These are phyloP conservation scores for Colletotrichum sp. DNA, from an alignment of 2,329 filamentous ascomycete species.

Conservation along the genomic window DNA sequence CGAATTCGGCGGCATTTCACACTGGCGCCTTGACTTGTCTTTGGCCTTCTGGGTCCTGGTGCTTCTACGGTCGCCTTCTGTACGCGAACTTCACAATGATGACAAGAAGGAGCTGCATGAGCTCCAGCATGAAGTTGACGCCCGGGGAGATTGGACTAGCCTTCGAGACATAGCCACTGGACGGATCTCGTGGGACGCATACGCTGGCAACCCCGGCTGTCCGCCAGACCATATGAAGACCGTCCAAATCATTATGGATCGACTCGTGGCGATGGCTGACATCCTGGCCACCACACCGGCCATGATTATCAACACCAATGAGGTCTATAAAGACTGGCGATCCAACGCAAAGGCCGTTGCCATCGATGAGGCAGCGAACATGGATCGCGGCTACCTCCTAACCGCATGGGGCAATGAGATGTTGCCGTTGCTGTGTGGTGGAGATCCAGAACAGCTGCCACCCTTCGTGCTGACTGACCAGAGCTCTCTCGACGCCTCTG, in stretches of 20 bases:
- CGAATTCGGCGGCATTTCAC: not conserved
- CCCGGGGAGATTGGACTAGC: not conserved
- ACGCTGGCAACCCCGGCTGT: rapidly evolving
- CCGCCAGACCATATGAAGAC: not conserved
- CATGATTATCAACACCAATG: not conserved
- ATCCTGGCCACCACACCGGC: conserved; percentile 20
- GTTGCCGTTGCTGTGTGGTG: conserved; percentile 24
- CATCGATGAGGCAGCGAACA: conserved; percentile 27
- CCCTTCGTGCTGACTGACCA: not conserved
- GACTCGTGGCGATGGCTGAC: conserved; percentile 20
- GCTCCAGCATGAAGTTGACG: not conserved
- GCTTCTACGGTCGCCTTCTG: not conserved
- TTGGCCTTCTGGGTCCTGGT: not conserved
- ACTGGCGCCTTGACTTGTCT: conserved; percentile 5
- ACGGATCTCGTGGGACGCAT: not conserved
- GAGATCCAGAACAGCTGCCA: conserved; percentile 24
- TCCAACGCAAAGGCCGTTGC: conserved; percentile 17
- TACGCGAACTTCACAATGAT: not conserved
- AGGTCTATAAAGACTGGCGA: not conserved
- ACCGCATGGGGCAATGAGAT: conserved; percentile 27
- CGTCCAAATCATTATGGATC: not conserved
- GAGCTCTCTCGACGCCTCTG: not conserved
- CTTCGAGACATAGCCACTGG: not conserved
- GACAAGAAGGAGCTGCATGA: conserved; percentile 21
- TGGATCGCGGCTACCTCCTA: conserved; percentile 24